Conservation (phyloP, 1,139 yeast genomes). For the Blastobotrys raffinosifermentans region DNA sequence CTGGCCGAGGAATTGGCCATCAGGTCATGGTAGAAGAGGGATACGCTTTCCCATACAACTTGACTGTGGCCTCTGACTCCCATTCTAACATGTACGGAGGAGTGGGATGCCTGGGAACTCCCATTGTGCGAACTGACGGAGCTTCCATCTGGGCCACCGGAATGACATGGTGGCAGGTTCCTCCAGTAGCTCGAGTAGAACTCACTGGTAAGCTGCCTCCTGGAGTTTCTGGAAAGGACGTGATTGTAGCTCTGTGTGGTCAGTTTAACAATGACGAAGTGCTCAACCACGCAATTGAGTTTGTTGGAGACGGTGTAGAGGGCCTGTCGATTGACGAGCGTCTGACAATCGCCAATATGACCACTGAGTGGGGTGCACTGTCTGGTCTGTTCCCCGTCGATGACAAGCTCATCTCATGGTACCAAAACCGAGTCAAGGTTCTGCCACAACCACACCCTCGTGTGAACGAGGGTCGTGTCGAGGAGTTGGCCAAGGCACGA, state of each 20-base stretch:
- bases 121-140: constrained; percentile 96
- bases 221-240: constrained; percentile 95
- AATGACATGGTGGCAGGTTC: constrained; percentile 99
- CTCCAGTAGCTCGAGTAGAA: constrained; percentile 95
- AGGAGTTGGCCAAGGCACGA: constrained; percentile 32
- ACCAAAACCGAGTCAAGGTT: constrained; percentile 55
- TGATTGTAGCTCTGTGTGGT: constrained; percentile 94
- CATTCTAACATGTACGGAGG: constrained; percentile 99
- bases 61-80: constrained; percentile 95
- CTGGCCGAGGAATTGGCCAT: constrained; percentile 98
- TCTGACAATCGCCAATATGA: constrained; percentile 96
- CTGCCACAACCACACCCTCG: constrained; percentile 85
- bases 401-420: constrained; percentile 67
- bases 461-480: constrained; percentile 57
- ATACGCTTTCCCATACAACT: constrained; percentile 88
- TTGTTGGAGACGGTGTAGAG: constrained; percentile 78
- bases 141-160: constrained; percentile 99
- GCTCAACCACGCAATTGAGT: constrained; percentile 94
- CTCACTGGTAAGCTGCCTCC: constrained; percentile 71
- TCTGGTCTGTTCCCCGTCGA: constrained; percentile 97
- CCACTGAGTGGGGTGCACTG: constrained; percentile 99
- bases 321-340: constrained; percentile 82
- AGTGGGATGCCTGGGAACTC: constrained; percentile 91
- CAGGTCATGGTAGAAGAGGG: constrained; percentile 99
- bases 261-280: constrained; percentile 94